These are phyloP conservation scores for Phaeosphaeriaceae sp. DNA, from an alignment of 2,329 filamentous ascomycete species.

Conservation along the genomic window DNA sequence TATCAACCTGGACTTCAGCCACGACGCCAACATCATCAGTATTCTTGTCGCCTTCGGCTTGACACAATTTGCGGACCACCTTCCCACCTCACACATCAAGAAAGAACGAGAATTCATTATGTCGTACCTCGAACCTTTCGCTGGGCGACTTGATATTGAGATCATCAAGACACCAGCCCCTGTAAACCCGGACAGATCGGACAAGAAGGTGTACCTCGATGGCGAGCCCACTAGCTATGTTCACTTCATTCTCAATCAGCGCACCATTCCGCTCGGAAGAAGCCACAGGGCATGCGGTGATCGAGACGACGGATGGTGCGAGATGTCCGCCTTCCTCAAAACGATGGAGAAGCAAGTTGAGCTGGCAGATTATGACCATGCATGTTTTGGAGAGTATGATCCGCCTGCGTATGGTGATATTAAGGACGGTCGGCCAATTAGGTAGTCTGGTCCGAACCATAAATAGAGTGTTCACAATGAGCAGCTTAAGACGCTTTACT, in stretches of 20 bases:
- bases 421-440: conserved; percentile 57
- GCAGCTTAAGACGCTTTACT: too few species aligned
- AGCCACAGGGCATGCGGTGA: conserved; percentile 71
- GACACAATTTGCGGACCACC: conserved; percentile 68
- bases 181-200: conserved; percentile 47
- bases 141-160: conserved; percentile 75
- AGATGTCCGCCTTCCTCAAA: conserved; percentile 71
- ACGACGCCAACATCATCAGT: conserved; percentile 76
- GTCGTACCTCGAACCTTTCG: conserved; percentile 74
- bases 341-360: conserved; percentile 66
- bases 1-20: conserved; percentile 79
- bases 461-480: too few species aligned
- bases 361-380: conserved; percentile 67
- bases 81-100: conserved; percentile 64
- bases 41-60: conserved; percentile 77
- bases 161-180: conserved; percentile 72
- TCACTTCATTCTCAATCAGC: conserved; percentile 77
- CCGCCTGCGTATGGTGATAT: conserved; percentile 57
- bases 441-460: background rate
- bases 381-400: conserved; percentile 68
- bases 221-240: conserved; percentile 70
- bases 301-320: conserved; percentile 78
- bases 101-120: conserved; percentile 68
- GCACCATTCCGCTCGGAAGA: conserved; percentile 71
- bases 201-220: conserved; percentile 55